phyloP scores from a whole-genome alignment of 2,329 filamentous ascomycete species.

The Venturia effusa region DNA sequence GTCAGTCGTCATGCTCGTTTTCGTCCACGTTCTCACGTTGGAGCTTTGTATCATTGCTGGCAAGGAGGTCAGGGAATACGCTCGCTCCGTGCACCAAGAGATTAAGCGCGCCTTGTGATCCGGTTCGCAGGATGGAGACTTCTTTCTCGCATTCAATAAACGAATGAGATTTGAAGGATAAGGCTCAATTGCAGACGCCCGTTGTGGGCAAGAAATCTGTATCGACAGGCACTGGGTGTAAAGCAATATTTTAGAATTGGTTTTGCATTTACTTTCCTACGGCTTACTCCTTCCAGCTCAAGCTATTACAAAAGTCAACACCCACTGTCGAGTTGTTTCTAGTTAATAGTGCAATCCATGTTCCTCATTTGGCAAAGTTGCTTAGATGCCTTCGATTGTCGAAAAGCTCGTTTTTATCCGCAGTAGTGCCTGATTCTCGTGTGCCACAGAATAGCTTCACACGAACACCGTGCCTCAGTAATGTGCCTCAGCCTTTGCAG shows the following conservation, averaged over 20 bases:
- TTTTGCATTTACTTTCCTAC: background rate
- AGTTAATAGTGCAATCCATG: background rate
- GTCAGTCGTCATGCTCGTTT: background rate
- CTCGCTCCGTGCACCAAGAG: background rate
- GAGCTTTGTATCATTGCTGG: conserved; percentile 5
- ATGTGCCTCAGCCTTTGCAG: background rate
- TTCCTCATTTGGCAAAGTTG: background rate
- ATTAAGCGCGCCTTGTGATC: background rate
- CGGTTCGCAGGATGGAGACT: background rate
- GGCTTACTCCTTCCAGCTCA: background rate
- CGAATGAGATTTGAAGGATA: background rate
- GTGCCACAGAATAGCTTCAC: no score
- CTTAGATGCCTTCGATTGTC: no score
- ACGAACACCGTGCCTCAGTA: no score
- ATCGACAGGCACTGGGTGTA: background rate
- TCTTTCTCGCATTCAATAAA: background rate
- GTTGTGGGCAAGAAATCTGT: background rate
- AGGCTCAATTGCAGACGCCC: no score
- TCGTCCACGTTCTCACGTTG: background rate
- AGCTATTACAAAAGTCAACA: background rate
- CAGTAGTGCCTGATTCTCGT: no score
- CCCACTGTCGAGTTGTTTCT: background rate
- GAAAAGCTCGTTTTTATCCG: no score
- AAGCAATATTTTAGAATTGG: background rate
- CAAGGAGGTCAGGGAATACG: background rate